These are phyloP conservation scores for Exophiala oligosperma DNA, from an alignment of 2,329 filamentous ascomycete genomes.

Conservation along the genomic window DNA sequence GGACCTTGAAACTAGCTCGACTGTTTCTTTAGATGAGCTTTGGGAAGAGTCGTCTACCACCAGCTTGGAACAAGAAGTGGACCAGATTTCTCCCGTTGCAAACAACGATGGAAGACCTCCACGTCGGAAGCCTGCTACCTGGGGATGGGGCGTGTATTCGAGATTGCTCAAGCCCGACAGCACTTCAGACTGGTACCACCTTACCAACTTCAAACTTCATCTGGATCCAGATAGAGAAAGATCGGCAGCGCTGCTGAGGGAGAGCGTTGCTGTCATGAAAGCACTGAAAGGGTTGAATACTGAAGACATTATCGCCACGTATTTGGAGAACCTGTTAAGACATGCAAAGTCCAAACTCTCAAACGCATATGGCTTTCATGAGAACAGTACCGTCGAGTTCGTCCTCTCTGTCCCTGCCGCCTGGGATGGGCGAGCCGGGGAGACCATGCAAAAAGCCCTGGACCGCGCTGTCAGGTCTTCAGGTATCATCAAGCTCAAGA, in stretches of 20 bases:
- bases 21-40: not conserved
- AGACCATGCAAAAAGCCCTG: slow-evolving; percentile 9
- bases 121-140: not conserved
- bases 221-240: not conserved
- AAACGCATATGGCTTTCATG: not conserved
- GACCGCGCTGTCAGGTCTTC: slow-evolving; percentile 61
- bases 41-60: not conserved
- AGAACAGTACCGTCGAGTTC: slow-evolving; percentile 1
- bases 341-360: not conserved
- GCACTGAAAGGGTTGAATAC: not conserved
- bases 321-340: slow-evolving; percentile 81
- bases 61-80: not conserved
- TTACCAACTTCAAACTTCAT: slow-evolving; percentile 7
- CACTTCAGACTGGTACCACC: not conserved
- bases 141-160: slow-evolving; percentile 8
- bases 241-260: not conserved
- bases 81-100: not conserved
- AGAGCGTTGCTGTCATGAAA: not conserved
- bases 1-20: not conserved
- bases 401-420: slow-evolving; percentile 74
- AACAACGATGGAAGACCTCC: not conserved
- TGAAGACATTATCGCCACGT: slow-evolving; percentile 95
- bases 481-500: slow-evolving; percentile 85
- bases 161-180: not conserved
- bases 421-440: slow-evolving; percentile 59